Evolutionary conservation across 805 yeast genomes (phyloP), one percentile per base, ranked within the genome.

Genomic region (Suhomyces vadensis): DNA sequence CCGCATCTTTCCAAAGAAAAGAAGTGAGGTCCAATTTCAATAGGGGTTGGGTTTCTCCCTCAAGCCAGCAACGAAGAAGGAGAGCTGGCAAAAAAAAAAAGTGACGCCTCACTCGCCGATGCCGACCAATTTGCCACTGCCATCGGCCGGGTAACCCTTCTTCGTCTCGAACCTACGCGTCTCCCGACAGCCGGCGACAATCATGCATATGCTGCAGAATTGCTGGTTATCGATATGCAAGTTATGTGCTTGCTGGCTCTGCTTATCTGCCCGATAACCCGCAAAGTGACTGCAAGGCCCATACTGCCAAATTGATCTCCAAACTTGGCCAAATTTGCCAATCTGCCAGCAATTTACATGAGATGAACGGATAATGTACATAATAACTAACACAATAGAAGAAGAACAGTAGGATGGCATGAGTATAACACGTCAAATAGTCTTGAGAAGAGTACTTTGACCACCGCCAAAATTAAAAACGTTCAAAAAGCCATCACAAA

Each of bases 31-130:
- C n/a, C 33, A 25, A 19, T 16, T 23, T n/a, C n/a, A 29, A 29
- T 14, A 29, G 33, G 33, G 33, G 33, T 14, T 29, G 33, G 16
- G 20, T 29, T 29, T 29, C 20, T 23, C 8, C 9, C n/a, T 16
- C 16, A 20, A 29, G 33, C 33, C 33, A 29, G 33, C 33, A 29
- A 29, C 33, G n/a, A 29, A 29, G 20, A 29, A n/a, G 20, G 20
- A 29, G 33, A 17, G 33, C 33, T 29, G 33, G 33, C 33, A n/a
- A 20, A 29, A 29, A 29, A 29, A 25, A 29, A 29, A 29, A 29
- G 25, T 29, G 33, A 29, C 33, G 33, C 33, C 33, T 29, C 33
- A 29, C 16, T 14, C 16, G 20, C n/a, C n/a, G n/a, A n/a, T n/a
- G n/a, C n/a, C n/a, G n/a, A n/a, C 16, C 14, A 29, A 14, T 29